A percentile compares a stretch with the other conserved stretches of the same genome.
These are phyloP conservation scores for Russula ochroleuca DNA, from an alignment of 768 basidiomycete genomes.

Conservation along the genomic window DNA sequence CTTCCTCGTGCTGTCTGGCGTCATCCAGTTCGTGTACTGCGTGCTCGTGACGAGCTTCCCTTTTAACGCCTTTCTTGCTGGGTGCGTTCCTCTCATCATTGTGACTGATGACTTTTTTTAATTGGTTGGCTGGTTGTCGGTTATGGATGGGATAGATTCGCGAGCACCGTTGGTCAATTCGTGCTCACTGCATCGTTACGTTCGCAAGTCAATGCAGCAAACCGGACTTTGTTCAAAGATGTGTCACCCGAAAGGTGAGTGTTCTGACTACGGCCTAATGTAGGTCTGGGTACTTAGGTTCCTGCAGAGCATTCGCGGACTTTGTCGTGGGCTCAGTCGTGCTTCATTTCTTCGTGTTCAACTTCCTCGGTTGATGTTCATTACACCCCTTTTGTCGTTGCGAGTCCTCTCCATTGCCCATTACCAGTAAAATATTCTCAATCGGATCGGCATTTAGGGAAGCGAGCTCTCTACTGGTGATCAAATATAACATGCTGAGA, in stretches of 20 bases:
- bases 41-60: constrained; percentile 88
- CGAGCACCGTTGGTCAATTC: constrained; percentile 93
- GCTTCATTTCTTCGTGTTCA: constrained; percentile 97
- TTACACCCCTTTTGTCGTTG: neutral
- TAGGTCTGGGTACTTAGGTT: constrained; percentile 5
- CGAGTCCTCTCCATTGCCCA: neutral
- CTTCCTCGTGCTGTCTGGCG: constrained; percentile 88
- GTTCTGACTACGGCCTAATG: neutral
- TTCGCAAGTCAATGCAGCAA: constrained; percentile 86
- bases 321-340: constrained; percentile 94
- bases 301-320: constrained; percentile 87
- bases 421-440: neutral
- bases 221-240: constrained; percentile 76
- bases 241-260: constrained; percentile 91
- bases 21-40: constrained; percentile 89
- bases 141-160: constrained; percentile 53
- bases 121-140: neutral
- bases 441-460: neutral
- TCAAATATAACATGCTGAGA: neutral
- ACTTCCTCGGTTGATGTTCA: constrained; percentile 76
- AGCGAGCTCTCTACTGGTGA: neutral
- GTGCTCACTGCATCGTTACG: constrained; percentile 90
- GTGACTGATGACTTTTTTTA: neutral
- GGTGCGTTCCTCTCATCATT: constrained; percentile 71
- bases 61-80: constrained; percentile 95